Conservation (phyloP, 192 early-diverging fungal species). For the Coemansia asiatica region DNA sequence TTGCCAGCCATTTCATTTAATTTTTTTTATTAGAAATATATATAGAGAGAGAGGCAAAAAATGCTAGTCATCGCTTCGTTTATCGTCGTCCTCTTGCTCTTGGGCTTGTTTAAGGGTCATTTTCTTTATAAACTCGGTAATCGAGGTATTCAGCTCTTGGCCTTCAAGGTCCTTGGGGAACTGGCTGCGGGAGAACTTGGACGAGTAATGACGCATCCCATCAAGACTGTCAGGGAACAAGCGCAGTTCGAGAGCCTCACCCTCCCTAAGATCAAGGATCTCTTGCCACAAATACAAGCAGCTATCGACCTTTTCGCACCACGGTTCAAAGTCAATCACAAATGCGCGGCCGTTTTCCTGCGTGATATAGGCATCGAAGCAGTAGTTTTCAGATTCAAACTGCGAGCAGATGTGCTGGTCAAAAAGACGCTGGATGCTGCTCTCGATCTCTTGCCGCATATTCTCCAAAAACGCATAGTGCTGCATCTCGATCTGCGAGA, state of each 20-base stretch:
- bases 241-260: constrained; percentile 22
- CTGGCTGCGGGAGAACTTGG: constrained; percentile 43
- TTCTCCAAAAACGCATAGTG: constrained; percentile 76
- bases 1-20: not conserved
- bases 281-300: constrained; percentile 85
- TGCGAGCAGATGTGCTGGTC: constrained; percentile 59
- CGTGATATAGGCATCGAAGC: constrained; percentile 88
- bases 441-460: constrained; percentile 59
- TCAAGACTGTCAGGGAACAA: constrained; percentile 47
- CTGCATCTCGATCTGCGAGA: constrained; percentile 86
- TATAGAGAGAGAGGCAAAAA: not conserved
- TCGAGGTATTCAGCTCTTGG: constrained; percentile 25
- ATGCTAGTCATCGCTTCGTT: not conserved
- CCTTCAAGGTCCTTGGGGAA: constrained; percentile 48
- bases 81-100: constrained; percentile 9
- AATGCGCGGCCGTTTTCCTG: constrained; percentile 62
- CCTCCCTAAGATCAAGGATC: constrained; percentile 11
- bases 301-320: constrained; percentile 73
- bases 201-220: constrained; percentile 36
- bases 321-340: constrained; percentile 93
- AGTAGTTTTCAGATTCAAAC: constrained; percentile 71
- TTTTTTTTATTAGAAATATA: not conserved
- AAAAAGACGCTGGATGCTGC: constrained; percentile 68
- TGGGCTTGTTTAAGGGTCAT: constrained; percentile 2
- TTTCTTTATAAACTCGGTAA: constrained; percentile 31